A percentile compares a stretch with the other conserved stretches of the same genome.
Evolutionary conservation across 2,329 filamentous ascomycete species (phyloP).

Genomic region (Epichloe brachyelytri): DNA sequence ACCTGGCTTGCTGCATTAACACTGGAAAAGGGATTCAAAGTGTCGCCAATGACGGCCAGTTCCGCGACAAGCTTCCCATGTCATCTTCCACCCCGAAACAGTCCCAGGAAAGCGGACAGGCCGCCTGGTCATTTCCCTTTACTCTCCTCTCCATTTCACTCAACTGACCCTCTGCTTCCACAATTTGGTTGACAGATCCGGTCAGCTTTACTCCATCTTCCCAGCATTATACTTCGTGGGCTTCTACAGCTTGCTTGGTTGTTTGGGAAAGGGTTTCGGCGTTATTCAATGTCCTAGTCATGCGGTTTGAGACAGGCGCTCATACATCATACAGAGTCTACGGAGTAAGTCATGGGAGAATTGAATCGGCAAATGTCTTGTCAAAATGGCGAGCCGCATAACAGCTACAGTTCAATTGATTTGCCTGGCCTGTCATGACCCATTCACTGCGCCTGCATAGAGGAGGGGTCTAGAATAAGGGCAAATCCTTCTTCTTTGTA

Average conservation of each 20-base stretch:
- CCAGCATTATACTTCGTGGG: no score
- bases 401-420: neutral
- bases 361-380: neutral
- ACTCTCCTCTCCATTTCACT: no score
- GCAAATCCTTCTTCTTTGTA: neutral
- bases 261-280: conserved; percentile 1
- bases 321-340: neutral
- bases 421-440: neutral
- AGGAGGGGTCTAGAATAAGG: neutral
- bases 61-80: neutral
- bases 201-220: no score
- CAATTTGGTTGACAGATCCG: no score
- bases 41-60: neutral
- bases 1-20: no score
- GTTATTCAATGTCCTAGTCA: neutral
- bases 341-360: neutral
- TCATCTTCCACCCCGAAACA: neutral
- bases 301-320: neutral
- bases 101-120: neutral
- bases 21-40: neutral
- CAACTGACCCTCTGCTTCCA: no score
- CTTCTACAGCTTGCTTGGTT: neutral
- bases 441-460: neutral
- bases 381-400: neutral
- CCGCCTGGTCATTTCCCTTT: no score